Conservation (phyloP, 148 eudicot genomes). For the Pharnaceum exiguum region DNA sequence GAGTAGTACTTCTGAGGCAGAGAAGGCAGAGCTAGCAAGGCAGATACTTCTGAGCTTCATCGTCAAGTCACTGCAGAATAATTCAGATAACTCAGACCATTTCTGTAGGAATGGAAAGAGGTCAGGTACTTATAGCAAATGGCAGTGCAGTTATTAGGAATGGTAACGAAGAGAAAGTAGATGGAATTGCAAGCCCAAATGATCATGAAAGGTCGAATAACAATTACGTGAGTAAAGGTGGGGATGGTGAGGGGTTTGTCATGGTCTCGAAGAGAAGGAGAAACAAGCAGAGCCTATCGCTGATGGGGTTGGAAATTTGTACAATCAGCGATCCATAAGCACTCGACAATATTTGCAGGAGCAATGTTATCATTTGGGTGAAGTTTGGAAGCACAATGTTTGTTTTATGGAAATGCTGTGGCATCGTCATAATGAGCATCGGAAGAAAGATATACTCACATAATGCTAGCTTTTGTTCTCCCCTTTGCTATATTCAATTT, state of each 20-base stretch:
- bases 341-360: too few species aligned
- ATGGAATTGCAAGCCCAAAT: constrained; percentile 16
- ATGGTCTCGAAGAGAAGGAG: constrained; percentile 80
- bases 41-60: constrained; percentile 93
- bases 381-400: too few species aligned
- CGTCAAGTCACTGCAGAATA: constrained; percentile 73
- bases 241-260: constrained; percentile 87
- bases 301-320: constrained; percentile 47
- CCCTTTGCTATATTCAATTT: too few species aligned
- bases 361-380: too few species aligned
- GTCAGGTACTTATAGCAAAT: constrained; percentile 60
- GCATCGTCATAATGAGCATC: too few species aligned
- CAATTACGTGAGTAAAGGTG: constrained; percentile 34
- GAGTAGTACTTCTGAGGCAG: constrained; percentile 57
- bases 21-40: constrained; percentile 89
- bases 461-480: too few species aligned
- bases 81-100: constrained; percentile 33
- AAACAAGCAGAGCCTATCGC: constrained; percentile 64
- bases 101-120: constrained; percentile 33
- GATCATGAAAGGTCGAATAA: constrained; percentile 23
- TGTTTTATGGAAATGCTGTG: too few species aligned
- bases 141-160: constrained; percentile 76
- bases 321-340: constrained; percentile 71
- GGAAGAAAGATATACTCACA: too few species aligned
- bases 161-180: constrained; percentile 56